These are phyloP conservation scores for Russula brevipes DNA, from an alignment of 768 basidiomycete genomes.

Conservation along the genomic window DNA sequence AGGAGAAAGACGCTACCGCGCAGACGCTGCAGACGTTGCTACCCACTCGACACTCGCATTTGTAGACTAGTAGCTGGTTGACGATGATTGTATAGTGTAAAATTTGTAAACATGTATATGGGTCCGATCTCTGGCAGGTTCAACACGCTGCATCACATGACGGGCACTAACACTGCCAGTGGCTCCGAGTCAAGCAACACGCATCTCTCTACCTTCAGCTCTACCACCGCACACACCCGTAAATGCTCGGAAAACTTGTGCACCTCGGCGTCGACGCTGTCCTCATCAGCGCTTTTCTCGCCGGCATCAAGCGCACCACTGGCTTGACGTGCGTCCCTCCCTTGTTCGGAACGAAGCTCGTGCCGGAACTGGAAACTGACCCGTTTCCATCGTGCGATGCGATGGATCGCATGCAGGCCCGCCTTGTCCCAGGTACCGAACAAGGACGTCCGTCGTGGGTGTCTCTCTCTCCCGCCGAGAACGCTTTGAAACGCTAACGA, in stretches of 20 bases:
- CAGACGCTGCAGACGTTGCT: slow-evolving; percentile 35
- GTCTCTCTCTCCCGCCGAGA: neutral
- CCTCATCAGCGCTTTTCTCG: slow-evolving; percentile 74
- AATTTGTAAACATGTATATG: neutral
- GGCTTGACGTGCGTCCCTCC: slow-evolving; percentile 67
- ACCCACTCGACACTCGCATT: neutral
- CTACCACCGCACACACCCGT: neutral
- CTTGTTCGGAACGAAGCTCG: neutral
- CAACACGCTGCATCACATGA: neutral
- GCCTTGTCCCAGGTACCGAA: slow-evolving; percentile 73
- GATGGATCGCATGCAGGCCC: slow-evolving; percentile 44
- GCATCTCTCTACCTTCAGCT: too few relatives aligned
- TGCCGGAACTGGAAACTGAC: neutral
- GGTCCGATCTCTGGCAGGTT: neutral
- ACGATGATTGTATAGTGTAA: neutral
- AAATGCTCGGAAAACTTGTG: slow-evolving; percentile 63
- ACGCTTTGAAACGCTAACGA: neutral
- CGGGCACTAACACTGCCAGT: neutral
- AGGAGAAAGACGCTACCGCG: slow-evolving; percentile 62
- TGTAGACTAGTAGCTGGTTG: neutral
- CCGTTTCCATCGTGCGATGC: neutral
- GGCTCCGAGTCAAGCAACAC: too few relatives aligned
- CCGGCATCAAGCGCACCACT: slow-evolving; percentile 78
- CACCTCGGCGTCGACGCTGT: slow-evolving; percentile 75
- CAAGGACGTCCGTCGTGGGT: slow-evolving; percentile 84